phyloP scores from a whole-genome alignment of 2,329 filamentous ascomycete genomes.

The Aspergillus pseudotamarii region DNA sequence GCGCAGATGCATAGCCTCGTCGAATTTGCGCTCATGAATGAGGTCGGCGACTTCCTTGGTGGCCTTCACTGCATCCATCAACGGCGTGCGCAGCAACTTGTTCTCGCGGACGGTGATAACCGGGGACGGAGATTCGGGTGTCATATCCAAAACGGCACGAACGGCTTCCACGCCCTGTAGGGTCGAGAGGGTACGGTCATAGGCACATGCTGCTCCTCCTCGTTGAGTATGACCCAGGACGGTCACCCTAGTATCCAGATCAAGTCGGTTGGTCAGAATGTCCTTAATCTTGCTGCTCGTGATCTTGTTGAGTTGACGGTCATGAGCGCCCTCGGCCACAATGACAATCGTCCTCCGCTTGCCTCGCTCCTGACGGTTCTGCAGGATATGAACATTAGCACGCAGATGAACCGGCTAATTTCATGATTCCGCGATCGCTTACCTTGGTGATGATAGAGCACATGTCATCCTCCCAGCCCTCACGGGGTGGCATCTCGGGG shows the following conservation, averaged over 20 bases:
- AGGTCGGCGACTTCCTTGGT: slow-evolving; percentile 84
- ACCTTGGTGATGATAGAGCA: slow-evolving; percentile 72
- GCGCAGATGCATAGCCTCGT: slow-evolving; percentile 80
- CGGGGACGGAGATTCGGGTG: slow-evolving; percentile 82
- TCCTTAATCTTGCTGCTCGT: slow-evolving; percentile 79
- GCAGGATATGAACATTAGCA: neutral
- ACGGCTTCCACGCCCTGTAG: slow-evolving; percentile 93
- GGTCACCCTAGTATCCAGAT: slow-evolving; percentile 88
- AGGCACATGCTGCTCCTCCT: slow-evolving; percentile 86
- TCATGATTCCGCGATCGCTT: slow-evolving; percentile 24
- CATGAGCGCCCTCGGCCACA: slow-evolving; percentile 89
- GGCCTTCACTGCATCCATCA: slow-evolving; percentile 85
- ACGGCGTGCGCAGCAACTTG: slow-evolving; percentile 86
- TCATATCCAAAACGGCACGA: slow-evolving; percentile 84
- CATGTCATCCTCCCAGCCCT: slow-evolving; percentile 89
- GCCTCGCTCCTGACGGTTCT: slow-evolving; percentile 57
- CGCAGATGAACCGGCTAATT: neutral
- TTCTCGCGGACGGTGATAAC: slow-evolving; percentile 97
- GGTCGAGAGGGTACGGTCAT: slow-evolving; percentile 89
- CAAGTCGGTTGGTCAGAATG: slow-evolving; percentile 75
- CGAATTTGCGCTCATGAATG: slow-evolving; percentile 83
- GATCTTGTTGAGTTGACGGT: slow-evolving; percentile 80
- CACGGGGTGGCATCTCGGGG: slow-evolving; percentile 83
- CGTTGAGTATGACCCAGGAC: slow-evolving; percentile 96
- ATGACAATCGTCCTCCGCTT: slow-evolving; percentile 99